Evolutionary conservation across 257 asterid genomes (phyloP), one percentile per base, ranked within the genome.

Genomic region (Misopates orontium): DNA sequence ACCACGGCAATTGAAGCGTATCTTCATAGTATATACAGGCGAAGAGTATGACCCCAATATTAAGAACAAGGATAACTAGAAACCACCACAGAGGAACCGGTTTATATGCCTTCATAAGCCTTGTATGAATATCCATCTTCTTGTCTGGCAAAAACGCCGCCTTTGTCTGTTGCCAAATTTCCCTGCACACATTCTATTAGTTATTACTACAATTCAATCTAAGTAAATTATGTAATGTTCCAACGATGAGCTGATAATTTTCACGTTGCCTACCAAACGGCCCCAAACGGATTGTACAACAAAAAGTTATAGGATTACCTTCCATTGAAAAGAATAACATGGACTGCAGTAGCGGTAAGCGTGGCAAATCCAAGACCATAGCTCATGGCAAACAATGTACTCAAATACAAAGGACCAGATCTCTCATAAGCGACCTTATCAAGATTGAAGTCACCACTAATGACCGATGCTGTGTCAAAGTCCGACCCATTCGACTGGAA

Each of bases 81-180:
- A 85, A 83, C 93, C 93, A 83, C 87, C 84, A 79, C 71, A 23
- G 13, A 0, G 93, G 89, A 10, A 85, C 89, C 36, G 75, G 80
- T 20, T 76, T 71, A 69, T 83, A 85, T 3, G 54, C 45, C 59
- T 55, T 71, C 89, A 85, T 83, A 6, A 85, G 84, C 81, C 77
- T 83, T 0, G 77, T 68, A 58, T 79, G 89, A 28, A 79, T 50
- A 31, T 85, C 93, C 20, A 41, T 20, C 58, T 79, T 83, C 20
- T 31, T 55, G 13, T 59, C 51, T 24, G 32, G 28, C 54, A 18
- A 23, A 11, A 79, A 69, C 1, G 75, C 78, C 11, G 14, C 19
- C 51, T 56, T 79, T 9, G 63, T 77, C 42, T 74, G 75, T 21
- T 8, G 56, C 84, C 81, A 79, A 4, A 84, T 19, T 23, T 79